phyloP scores from a whole-genome alignment of 208 protist genomes.

The Histomonas meleagridis region DNA sequence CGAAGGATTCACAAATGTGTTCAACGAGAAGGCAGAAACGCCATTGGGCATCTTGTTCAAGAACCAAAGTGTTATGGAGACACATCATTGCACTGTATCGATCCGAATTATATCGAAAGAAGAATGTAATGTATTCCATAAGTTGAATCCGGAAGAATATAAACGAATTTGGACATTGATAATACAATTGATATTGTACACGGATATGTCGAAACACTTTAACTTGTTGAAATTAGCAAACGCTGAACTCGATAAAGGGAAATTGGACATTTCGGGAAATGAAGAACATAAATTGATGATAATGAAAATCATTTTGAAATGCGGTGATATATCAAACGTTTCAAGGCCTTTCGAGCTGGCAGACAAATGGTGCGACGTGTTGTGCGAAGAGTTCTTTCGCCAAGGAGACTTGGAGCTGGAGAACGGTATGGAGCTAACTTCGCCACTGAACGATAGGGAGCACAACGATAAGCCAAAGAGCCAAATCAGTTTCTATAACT shows the following conservation, averaged over 20 bases:
- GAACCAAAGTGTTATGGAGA: slow-evolving; percentile 57
- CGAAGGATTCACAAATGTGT: slow-evolving; percentile 84
- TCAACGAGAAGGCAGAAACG: slow-evolving; percentile 70
- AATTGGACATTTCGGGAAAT: not conserved
- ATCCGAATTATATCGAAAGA: slow-evolving; percentile 41
- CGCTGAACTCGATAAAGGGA: not conserved
- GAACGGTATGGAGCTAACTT: not conserved
- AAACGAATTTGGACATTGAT: slow-evolving; percentile 44
- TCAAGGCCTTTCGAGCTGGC: slow-evolving; percentile 15
- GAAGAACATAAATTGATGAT: not conserved
- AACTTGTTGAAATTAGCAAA: slow-evolving; percentile 28
- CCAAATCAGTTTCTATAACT: slow-evolving; percentile 14
- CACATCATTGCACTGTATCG: slow-evolving; percentile 51
- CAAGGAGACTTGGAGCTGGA: not conserved
- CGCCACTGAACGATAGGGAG: not conserved
- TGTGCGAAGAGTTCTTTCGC: not conserved
- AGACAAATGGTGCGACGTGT: slow-evolving; percentile 1
- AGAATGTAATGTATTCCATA: slow-evolving; percentile 44
- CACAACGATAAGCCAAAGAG: not conserved
- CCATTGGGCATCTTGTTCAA: slow-evolving; percentile 66
- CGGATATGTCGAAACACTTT: slow-evolving; percentile 55
- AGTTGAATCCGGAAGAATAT: slow-evolving; percentile 43
- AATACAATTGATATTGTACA: slow-evolving; percentile 51
- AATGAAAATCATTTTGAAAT: not conserved
- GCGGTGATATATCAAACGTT: slow-evolving; percentile 12